These are phyloP conservation scores for Ottelia alismoides DNA, from an alignment of 106 monocot species.

Conservation along the genomic window DNA sequence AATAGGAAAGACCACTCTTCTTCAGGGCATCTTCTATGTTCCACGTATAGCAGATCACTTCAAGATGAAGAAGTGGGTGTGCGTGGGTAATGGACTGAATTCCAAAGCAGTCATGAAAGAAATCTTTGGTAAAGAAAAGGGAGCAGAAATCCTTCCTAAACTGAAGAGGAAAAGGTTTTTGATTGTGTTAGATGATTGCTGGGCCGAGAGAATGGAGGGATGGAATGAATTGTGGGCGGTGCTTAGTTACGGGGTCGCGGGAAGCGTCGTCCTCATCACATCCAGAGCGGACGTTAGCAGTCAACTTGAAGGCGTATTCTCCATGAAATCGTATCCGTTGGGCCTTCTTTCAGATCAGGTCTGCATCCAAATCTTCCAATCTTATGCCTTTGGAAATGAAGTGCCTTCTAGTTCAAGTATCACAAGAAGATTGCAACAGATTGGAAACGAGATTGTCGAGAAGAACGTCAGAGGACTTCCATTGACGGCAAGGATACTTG, in stretches of 20 bases:
- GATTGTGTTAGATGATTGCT: constrained; percentile 23
- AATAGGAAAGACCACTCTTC: constrained; percentile 33
- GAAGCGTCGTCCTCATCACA: constrained; percentile 13
- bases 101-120: neutral
- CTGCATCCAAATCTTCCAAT: constrained; percentile 2
- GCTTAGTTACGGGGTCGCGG: neutral
- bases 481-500: constrained; percentile 3
- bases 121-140: no score
- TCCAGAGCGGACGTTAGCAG: constrained; percentile 3
- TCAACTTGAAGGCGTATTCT: no score
- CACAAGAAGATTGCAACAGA: neutral
- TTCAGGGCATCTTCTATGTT: constrained; percentile 5
- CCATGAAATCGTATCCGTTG: neutral
- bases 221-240: constrained; percentile 8
- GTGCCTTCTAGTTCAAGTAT: neutral
- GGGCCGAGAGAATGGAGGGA: neutral
- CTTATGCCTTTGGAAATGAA: constrained; percentile 7
- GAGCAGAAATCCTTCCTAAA: no score
- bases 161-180: constrained; percentile 15
- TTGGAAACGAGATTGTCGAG: constrained; percentile 5
- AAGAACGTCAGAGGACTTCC: constrained; percentile 16
- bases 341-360: neutral
- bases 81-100: neutral
- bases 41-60: neutral
- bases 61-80: neutral